Conservation (phyloP, 768 basidiomycete genomes). For the Lactarius akahatsu region DNA sequence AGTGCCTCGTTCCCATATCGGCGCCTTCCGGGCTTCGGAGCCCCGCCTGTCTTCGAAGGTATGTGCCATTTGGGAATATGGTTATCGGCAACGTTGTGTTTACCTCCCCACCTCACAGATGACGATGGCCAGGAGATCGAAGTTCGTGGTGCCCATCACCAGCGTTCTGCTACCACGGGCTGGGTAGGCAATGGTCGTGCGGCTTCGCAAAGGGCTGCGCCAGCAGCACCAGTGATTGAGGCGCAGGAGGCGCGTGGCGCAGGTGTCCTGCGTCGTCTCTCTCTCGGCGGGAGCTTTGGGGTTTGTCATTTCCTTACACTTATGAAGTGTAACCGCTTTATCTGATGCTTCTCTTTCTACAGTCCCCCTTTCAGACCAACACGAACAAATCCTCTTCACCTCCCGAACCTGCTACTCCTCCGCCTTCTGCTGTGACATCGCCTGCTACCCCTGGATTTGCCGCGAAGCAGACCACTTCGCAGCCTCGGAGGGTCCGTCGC, state of each 20-base stretch:
- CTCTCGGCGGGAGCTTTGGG: constrained; percentile 61
- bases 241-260: constrained; percentile 61
- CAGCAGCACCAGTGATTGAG: constrained; percentile 39
- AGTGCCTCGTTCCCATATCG: constrained; percentile 20
- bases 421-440: constrained; percentile 23
- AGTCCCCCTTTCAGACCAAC: constrained; percentile 22
- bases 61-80: not conserved
- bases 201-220: constrained; percentile 37
- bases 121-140: constrained; percentile 25
- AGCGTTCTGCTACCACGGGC: constrained; percentile 59
- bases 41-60: constrained; percentile 30
- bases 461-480: constrained; percentile 12
- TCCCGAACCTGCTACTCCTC: constrained; percentile 21
- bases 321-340: constrained; percentile 4
- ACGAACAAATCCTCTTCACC: constrained; percentile 22
- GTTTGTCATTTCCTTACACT: constrained; percentile 41
- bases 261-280: constrained; percentile 72
- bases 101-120: constrained; percentile 5
- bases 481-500: constrained; percentile 43
- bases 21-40: constrained; percentile 18
- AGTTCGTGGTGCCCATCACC: constrained; percentile 12
- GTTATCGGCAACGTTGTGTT: not conserved
- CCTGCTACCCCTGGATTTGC: not conserved
- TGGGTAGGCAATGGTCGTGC: constrained; percentile 53
- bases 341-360: constrained; percentile 22